Evolutionary conservation across 176 grass and related monocot genomes (phyloP).

Genomic region (Eleusine coracana): DNA sequence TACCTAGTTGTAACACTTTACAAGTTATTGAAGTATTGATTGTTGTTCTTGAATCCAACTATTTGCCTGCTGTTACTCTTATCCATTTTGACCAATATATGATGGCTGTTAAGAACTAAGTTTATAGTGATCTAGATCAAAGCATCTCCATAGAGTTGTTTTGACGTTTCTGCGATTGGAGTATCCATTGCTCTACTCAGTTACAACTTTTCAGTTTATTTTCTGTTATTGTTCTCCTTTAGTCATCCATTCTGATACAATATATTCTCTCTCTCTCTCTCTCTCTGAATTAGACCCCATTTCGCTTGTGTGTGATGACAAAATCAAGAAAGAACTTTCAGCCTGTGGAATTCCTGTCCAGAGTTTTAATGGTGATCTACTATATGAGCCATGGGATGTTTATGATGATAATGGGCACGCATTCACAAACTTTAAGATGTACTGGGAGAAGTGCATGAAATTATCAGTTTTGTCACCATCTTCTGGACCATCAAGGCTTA

Average conservation of each 20-base stretch:
- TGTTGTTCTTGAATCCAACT: slow-evolving; percentile 19
- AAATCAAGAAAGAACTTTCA: slow-evolving; percentile 76
- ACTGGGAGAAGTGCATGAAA: slow-evolving; percentile 77
- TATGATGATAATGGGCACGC: slow-evolving; percentile 71
- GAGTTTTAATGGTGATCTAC: slow-evolving; percentile 80
- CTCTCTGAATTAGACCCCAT: slow-evolving; percentile 67
- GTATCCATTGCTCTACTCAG: slow-evolving; percentile 22
- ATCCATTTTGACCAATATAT: not conserved
- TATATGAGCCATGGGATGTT: slow-evolving; percentile 89
- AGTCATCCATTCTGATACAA: slow-evolving; percentile 28
- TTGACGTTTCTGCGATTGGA: not conserved
- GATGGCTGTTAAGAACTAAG: slow-evolving; percentile 9
- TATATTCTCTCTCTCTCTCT: slow-evolving; percentile 38
- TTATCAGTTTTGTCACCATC: slow-evolving; percentile 46
- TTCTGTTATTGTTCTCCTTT: not conserved
- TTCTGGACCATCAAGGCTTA: slow-evolving; percentile 67
- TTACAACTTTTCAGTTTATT: slow-evolving; percentile 20
- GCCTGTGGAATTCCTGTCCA: slow-evolving; percentile 64
- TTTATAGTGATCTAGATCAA: slow-evolving; percentile 19
- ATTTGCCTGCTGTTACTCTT: not conserved
- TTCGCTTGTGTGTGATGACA: slow-evolving; percentile 83
- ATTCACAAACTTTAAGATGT: slow-evolving; percentile 72
- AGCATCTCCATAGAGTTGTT: not conserved
- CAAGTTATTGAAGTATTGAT: slow-evolving; percentile 14
- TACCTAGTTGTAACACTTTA: slow-evolving; percentile 1